A percentile compares a stretch with the other conserved stretches of the same genome.
phyloP scores from a whole-genome alignment of 2,329 filamentous ascomycete genomes.

The Cladosporium sp. region DNA sequence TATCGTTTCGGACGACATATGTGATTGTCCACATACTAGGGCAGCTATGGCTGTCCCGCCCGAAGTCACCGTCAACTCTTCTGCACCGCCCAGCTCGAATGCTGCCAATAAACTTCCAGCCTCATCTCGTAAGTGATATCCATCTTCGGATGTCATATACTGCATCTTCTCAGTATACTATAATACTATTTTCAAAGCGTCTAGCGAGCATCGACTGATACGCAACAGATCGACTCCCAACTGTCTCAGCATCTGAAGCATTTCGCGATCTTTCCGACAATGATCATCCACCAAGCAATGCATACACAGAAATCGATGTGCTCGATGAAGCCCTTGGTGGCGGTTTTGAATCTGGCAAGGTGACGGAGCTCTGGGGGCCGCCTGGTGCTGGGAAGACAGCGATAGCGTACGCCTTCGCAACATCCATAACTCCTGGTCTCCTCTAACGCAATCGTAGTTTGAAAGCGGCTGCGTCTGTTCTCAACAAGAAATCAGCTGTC shows the following conservation, averaged over 20 bases:
- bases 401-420: constrained; percentile 55
- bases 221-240: constrained; percentile 68
- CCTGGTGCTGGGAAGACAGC: constrained; percentile 83
- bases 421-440: no score
- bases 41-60: constrained; percentile 24
- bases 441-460: constrained; percentile 8
- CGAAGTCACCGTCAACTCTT: constrained; percentile 16
- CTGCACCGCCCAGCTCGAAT: constrained; percentile 18
- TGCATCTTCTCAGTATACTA: not conserved
- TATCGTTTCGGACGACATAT: not conserved
- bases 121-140: constrained; percentile 39
- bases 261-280: constrained; percentile 57
- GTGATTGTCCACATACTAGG: constrained; percentile 3
- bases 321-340: constrained; percentile 50
- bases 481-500: not conserved
- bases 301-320: constrained; percentile 49
- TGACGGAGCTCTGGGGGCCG: constrained; percentile 86
- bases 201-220: not conserved
- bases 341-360: constrained; percentile 72
- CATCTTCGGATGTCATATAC: not conserved
- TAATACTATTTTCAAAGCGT: not conserved
- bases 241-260: constrained; percentile 72
- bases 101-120: constrained; percentile 30
- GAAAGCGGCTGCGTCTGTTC: constrained; percentile 8
- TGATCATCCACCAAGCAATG: constrained; percentile 48